Evolutionary conservation across 176 grass and related monocot species (phyloP).

Genomic region (Thinopyrum elongatum): DNA sequence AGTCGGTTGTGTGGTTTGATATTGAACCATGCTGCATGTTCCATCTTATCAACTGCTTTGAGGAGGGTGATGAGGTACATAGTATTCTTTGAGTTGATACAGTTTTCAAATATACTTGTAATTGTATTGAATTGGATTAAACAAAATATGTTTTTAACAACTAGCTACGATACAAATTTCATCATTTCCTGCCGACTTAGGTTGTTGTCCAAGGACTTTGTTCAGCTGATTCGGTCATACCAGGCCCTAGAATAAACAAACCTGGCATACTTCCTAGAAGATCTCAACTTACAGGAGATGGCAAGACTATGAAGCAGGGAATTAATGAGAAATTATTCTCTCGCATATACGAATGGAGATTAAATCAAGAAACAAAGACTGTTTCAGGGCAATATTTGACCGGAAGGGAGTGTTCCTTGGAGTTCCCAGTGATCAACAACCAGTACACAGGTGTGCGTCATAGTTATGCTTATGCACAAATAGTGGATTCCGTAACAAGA

Average conservation of each 20-base stretch:
- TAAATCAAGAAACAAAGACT: slow-evolving; percentile 38
- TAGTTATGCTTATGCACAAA: slow-evolving; percentile 49
- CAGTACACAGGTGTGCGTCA: slow-evolving; percentile 32
- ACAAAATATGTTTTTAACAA: neutral
- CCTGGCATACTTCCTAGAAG: neutral
- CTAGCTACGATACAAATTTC: neutral
- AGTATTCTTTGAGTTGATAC: neutral
- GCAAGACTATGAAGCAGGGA: neutral
- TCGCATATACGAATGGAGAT: slow-evolving; percentile 43
- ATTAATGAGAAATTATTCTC: slow-evolving; percentile 1
- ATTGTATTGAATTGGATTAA: neutral
- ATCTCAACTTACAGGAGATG: neutral
- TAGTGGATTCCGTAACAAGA: slow-evolving; percentile 33
- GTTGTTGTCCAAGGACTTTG: slow-evolving; percentile 35
- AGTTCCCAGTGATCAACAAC: slow-evolving; percentile 48
- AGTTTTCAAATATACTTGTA: neutral
- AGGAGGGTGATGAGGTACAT: slow-evolving; percentile 50
- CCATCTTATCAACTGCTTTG: slow-evolving; percentile 47
- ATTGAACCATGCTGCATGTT: slow-evolving; percentile 52
- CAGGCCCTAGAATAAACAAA: slow-evolving; percentile 24
- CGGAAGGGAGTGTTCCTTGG: slow-evolving; percentile 32
- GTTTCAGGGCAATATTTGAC: slow-evolving; percentile 36
- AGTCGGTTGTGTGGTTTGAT: slow-evolving; percentile 48
- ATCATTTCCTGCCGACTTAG: slow-evolving; percentile 6
- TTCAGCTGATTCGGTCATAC: slow-evolving; percentile 41